Base-by-base conservation (phyloP, 139 green algal genomes). In the Chlorella sorokiniana region DNA sequence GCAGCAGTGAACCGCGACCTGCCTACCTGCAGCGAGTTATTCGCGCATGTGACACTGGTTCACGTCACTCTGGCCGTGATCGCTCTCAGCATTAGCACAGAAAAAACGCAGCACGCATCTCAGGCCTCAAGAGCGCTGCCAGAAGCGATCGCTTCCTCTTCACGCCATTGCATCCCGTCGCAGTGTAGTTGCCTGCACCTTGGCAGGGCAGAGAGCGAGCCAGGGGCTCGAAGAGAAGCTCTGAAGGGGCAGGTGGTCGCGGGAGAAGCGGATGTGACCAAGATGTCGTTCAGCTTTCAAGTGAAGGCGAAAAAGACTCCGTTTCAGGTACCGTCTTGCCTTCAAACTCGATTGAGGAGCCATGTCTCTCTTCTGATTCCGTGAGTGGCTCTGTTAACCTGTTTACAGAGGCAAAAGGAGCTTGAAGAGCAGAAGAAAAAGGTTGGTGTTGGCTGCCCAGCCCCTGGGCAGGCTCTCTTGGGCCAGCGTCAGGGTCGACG, bases 261-360 rank as follows among this genome's bases (percentile, higher is more conserved):
- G 65, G 65, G 33, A n/a, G 10, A n/a, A 7, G 37, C 25, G 8
- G 6, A 31, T 6, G 27, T 31, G 31, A 40, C 37, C n/a, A n/a
- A n/a, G 7, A 79, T 79, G 73, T 42, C 45, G 45, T 79, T 79
- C 54, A 68, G 48, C 35, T 81, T 81, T 18, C 42, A 70, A 27
- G 62, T 95, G 27, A 86, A 87, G 44, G 51, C 86, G 16, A 98
- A 98, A 84, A 98, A 98, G 77, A 98, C 93, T 7, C 95, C 94
- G 1, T 98, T 95, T 63, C 94, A 81, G 75, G 75, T 70, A 37
- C n/a, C 38, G 37, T 31, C 37, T 4, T 51, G 37, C 65, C 69
- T 29, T 27, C 29, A 27, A 18, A 20, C 62, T 10, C 64, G 31
- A 42, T 42, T 45, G 11, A 42, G 61, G 4, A 23, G 22, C 67